These are phyloP conservation scores for Tolypocladium ophioglossoides DNA, from an alignment of 2,329 filamentous ascomycete genomes.

Conservation along the genomic window DNA sequence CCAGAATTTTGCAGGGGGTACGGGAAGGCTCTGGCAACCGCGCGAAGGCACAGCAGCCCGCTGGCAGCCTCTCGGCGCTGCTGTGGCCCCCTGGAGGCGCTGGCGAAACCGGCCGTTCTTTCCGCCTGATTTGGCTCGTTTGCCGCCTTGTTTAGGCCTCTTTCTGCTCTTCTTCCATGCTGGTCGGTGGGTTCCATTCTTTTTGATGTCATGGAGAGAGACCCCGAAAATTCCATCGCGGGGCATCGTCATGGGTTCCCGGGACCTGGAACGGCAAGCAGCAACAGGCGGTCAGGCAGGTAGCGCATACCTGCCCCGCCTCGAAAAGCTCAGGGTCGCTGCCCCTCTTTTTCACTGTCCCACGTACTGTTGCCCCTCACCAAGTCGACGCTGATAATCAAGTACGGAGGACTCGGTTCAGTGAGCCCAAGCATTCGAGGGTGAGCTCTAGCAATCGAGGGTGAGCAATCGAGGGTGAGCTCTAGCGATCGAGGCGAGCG, in stretches of 20 bases:
- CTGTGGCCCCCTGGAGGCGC: slow-evolving; percentile 2
- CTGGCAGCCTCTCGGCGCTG: slow-evolving; percentile 11
- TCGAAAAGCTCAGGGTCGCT: neutral
- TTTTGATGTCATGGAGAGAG: slow-evolving; percentile 19
- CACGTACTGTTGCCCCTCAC: neutral
- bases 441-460: too few species aligned
- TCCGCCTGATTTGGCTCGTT: neutral
- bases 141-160: neutral
- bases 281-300: slow-evolving; percentile 1
- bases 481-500: too few species aligned
- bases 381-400: too few species aligned
- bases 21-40: slow-evolving; percentile 23
- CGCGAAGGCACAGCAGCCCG: slow-evolving; percentile 11
- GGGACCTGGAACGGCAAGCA: slow-evolving; percentile 5
- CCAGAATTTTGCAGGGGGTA: slow-evolving; percentile 21
- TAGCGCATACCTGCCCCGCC: slow-evolving; percentile 7
- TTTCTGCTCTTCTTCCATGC: slow-evolving; percentile 4
- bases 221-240: slow-evolving; percentile 20
- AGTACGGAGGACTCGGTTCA: too few species aligned
- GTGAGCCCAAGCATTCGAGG: too few species aligned
- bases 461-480: too few species aligned
- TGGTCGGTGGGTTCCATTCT: slow-evolving; percentile 1
- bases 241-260: slow-evolving; percentile 14
- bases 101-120: neutral
- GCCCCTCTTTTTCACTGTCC: slow-evolving; percentile 5